Percentiles rank a stretch among this genome's conserved stretches.
Evolutionary conservation across 306 rosid genomes (phyloP).

Genomic region (Elaeagnus macrophylla): DNA sequence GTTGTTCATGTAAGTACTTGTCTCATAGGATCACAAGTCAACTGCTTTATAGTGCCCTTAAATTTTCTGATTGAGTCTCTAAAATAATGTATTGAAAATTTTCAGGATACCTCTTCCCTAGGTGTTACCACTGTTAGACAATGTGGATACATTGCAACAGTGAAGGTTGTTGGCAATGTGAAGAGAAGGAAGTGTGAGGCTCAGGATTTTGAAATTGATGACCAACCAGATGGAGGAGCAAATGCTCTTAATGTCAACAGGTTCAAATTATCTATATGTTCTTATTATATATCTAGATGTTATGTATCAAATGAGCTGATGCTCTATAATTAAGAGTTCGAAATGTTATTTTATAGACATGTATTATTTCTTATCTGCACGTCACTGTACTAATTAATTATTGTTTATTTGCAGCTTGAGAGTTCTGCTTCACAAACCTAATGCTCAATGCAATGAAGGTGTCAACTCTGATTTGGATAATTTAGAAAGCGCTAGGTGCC

Average conservation of each 20-base stretch:
- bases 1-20: conserved; percentile 58
- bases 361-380: not conserved
- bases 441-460: conserved; percentile 31
- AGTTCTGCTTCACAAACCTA: conserved; percentile 53
- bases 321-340: too few species aligned
- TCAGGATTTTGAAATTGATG: conserved; percentile 59
- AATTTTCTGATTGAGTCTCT: too few species aligned
- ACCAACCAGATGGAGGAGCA: conserved; percentile 88
- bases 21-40: not conserved
- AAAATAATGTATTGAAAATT: not conserved
- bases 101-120: conserved; percentile 78
- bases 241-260: conserved; percentile 87
- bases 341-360: too few species aligned
- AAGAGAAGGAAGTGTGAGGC: conserved; percentile 42
- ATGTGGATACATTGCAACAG: conserved; percentile 79
- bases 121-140: conserved; percentile 53
- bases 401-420: conserved; percentile 57
- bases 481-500: conserved; percentile 33
- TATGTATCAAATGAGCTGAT: too few species aligned
- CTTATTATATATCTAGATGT: not conserved
- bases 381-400: conserved; percentile 7
- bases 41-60: too few species aligned
- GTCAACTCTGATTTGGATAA: conserved; percentile 33
- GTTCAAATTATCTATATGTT: conserved; percentile 29
- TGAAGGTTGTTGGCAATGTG: conserved; percentile 58